Base-by-base conservation (phyloP, 2,329 filamentous ascomycete species). In the Neocatenulostroma microsporum region DNA sequence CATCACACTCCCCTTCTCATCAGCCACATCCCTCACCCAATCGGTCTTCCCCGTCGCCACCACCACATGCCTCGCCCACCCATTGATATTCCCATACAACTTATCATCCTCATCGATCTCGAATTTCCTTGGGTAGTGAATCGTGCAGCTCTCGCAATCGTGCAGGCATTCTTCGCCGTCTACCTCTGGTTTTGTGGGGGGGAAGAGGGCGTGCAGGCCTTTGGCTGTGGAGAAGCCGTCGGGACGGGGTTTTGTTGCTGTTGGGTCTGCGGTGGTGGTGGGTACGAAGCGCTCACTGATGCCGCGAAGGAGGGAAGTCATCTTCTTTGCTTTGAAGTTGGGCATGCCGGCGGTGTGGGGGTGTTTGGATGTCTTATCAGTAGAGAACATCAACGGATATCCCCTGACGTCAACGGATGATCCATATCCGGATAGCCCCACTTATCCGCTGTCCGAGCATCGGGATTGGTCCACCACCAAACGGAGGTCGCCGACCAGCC, bases 41-140 rank as follows among this genome's bases (percentile, higher is more conserved):
- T 98, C 91, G 18, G 80, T 74, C 74, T 95, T 94, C 43, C 87
- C 85, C n/a, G 91, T 98, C 17, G 86, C 91, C 12, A 96, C 86
- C 21, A 98, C 68, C 44, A 94, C 58, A 63, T 98, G 91, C 14
- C 87, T 91, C 54, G 77, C 80, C 83, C 86, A 96, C 23, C 79
- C 85, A 55, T 86, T 84, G 45, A 95, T 75, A 41, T 83, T 71
- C 1, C 89, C 91, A 57, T 93, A 96, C 32, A 98, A 66, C 51
- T 79, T 68, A 56, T 94, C 86, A 5, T 72, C 66, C 58, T 82
- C 74, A 39, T 96, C 83, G 37, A 94, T 77, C 3, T 68, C 67
- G 56, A 77, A 81, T 47, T 74, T 76, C 54, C 80, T 78, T 24
- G 89, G 89, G 57, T 88, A 93, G 42, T 78, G 74, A 48, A 89